phyloP scores from a whole-genome alignment of 345 rosid genomes.

The Arabis hirsuta region DNA sequence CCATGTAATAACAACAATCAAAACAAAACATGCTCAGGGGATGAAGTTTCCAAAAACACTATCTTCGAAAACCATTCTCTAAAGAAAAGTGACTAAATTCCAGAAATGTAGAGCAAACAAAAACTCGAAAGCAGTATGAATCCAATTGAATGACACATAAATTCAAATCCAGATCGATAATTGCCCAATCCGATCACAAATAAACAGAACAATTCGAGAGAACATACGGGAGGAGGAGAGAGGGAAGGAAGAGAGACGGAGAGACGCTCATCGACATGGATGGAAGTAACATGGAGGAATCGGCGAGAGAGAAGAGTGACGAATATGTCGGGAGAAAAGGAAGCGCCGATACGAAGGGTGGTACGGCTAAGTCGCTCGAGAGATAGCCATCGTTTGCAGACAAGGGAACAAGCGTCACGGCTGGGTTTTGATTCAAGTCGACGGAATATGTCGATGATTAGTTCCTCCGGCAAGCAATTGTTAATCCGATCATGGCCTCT shows the following conservation, averaged over 20 bases:
- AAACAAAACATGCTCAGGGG: background rate
- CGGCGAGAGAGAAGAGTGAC: conserved; percentile 72
- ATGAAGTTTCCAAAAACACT: background rate
- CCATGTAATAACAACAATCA: background rate
- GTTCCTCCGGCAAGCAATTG: conserved; percentile 73
- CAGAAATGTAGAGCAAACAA: background rate
- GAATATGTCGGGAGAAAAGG: conserved; percentile 66
- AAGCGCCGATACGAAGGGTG: conserved; percentile 86
- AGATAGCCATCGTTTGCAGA: conserved; percentile 84
- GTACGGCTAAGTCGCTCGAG: conserved; percentile 83
- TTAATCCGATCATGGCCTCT: conserved; percentile 82
- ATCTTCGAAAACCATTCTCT: background rate
- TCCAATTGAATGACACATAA: conserved; percentile 1
- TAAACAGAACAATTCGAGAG: background rate
- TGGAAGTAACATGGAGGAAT: conserved; percentile 59
- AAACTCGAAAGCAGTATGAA: background rate
- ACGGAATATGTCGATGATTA: conserved; percentile 72
- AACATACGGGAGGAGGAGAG: conserved; percentile 39
- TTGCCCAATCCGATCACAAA: background rate
- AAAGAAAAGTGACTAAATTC: background rate
- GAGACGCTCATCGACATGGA: conserved; percentile 80
- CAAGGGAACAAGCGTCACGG: conserved; percentile 89
- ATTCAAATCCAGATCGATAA: conserved; percentile 19
- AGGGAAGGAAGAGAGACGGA: conserved; percentile 54
- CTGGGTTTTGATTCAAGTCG: conserved; percentile 65